Conservation (phyloP, 805 yeast species). For the Metschnikowia colocasiae region DNA sequence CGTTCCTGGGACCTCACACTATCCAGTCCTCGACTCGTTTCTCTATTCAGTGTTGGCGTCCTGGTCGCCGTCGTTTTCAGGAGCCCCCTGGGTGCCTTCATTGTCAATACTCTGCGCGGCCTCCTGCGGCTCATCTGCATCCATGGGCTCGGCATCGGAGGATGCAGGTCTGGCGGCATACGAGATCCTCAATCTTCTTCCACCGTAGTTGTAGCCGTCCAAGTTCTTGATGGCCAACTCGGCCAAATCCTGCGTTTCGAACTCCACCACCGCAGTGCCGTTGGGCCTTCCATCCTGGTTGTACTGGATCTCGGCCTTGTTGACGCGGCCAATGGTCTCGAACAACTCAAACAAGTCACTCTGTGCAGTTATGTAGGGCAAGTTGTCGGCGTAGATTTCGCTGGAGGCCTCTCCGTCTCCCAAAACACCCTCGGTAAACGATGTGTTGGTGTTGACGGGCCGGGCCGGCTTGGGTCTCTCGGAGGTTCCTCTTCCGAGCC, state of each 20-base stretch:
- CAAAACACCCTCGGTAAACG: constrained; percentile 62
- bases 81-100: not conserved
- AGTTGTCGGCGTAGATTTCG: constrained; percentile 63
- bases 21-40: not conserved
- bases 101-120: not conserved
- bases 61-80: not conserved
- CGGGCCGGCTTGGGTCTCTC: constrained; percentile 14
- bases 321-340: constrained; percentile 75
- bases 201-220: constrained; percentile 80
- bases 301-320: constrained; percentile 70
- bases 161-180: constrained; percentile 45
- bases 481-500: constrained; percentile 51
- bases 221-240: constrained; percentile 71
- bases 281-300: constrained; percentile 58
- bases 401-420: constrained; percentile 53
- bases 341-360: constrained; percentile 82
- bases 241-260: constrained; percentile 63
- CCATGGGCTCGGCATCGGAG: constrained; percentile 1
- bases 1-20: not conserved
- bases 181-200: constrained; percentile 63
- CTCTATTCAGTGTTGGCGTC: not conserved
- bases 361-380: constrained; percentile 87
- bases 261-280: constrained; percentile 84
- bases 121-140: constrained; percentile 6
- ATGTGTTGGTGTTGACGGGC: constrained; percentile 38